Conservation (phyloP, 495 filamentous ascomycete genomes). For the Podospora fimiseda region DNA sequence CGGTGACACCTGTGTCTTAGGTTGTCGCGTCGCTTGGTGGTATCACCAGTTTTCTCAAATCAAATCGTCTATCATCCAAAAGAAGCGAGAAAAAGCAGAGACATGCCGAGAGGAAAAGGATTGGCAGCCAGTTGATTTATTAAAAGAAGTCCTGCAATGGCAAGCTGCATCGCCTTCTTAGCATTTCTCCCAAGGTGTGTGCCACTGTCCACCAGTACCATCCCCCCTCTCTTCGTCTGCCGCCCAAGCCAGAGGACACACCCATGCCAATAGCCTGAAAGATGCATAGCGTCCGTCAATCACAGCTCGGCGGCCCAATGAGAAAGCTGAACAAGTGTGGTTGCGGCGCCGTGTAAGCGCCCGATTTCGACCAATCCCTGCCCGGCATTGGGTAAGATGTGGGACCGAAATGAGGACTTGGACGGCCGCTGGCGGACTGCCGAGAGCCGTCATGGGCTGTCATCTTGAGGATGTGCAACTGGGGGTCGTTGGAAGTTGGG, state of each 20-base stretch:
- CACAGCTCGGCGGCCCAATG: slow-evolving; percentile 24
- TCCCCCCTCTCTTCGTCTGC: slow-evolving; percentile 6
- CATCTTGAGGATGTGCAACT: not conserved
- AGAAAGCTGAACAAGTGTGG: slow-evolving; percentile 10
- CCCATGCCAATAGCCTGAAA: slow-evolving; percentile 22
- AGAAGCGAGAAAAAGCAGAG: not conserved
- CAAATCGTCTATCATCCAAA: not conserved
- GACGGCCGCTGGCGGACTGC: not conserved
- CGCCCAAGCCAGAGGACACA: slow-evolving; percentile 16
- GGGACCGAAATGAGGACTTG: slow-evolving; percentile 5
- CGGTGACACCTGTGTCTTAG: too few relatives aligned
- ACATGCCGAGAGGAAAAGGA: not conserved
- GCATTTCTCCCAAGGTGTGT: slow-evolving; percentile 1
- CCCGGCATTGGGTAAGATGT: slow-evolving; percentile 7
- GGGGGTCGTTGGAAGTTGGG: not conserved
- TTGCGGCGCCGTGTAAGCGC: slow-evolving; percentile 24
- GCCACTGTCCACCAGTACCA: not conserved
- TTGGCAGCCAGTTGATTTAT: not conserved
- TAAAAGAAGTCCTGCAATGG: not conserved
- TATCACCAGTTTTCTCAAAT: not conserved
- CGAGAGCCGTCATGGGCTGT: not conserved
- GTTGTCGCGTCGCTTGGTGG: too few relatives aligned
- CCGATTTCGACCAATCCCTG: slow-evolving; percentile 19
- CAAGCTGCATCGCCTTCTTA: not conserved
- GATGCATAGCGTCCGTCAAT: slow-evolving; percentile 25